A percentile compares a stretch with the other conserved stretches of the same genome.
Conservation (phyloP, 2,329 filamentous ascomycete species). For the Penicillium palitans region DNA sequence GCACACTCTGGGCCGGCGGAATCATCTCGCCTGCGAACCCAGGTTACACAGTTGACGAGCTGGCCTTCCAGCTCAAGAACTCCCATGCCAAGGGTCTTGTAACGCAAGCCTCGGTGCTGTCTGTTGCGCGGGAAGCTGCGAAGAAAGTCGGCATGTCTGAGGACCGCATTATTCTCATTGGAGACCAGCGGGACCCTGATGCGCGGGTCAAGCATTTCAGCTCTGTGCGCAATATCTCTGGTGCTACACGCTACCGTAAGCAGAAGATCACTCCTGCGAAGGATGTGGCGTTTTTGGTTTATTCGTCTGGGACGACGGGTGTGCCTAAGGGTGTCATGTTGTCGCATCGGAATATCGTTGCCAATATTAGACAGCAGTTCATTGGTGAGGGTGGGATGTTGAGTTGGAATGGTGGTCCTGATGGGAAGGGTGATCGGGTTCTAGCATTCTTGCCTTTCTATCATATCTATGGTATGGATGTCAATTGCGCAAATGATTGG, state of each 20-base stretch:
- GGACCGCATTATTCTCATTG: slow-evolving; percentile 73
- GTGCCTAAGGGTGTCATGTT: slow-evolving; percentile 89
- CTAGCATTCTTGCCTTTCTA: slow-evolving; percentile 85
- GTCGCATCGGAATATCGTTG: slow-evolving; percentile 76
- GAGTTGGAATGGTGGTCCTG: slow-evolving; percentile 57
- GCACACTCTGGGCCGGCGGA: slow-evolving; percentile 79
- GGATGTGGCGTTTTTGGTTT: slow-evolving; percentile 82
- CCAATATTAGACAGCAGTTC: slow-evolving; percentile 65
- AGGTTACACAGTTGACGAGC: slow-evolving; percentile 77
- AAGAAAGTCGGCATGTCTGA: slow-evolving; percentile 67
- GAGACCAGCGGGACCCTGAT: slow-evolving; percentile 58
- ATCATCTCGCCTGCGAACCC: slow-evolving; percentile 84
- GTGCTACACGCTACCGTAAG: slow-evolving; percentile 59
- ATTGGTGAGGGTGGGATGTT: slow-evolving; percentile 58
- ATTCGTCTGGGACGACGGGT: slow-evolving; percentile 87
- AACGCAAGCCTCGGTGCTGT: slow-evolving; percentile 69
- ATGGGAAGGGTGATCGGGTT: slow-evolving; percentile 68
- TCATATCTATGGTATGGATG: slow-evolving; percentile 74
- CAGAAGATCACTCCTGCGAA: slow-evolving; percentile 65
- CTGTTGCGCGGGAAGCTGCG: slow-evolving; percentile 67
- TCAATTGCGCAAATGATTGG: neutral
- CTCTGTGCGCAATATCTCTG: slow-evolving; percentile 64
- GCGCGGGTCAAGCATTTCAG: slow-evolving; percentile 70
- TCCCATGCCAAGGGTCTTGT: slow-evolving; percentile 71
- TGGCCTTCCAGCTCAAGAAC: slow-evolving; percentile 81